phyloP scores from a whole-genome alignment of 2,329 filamentous ascomycete genomes.

The Ophiosphaerella herpotricha region DNA sequence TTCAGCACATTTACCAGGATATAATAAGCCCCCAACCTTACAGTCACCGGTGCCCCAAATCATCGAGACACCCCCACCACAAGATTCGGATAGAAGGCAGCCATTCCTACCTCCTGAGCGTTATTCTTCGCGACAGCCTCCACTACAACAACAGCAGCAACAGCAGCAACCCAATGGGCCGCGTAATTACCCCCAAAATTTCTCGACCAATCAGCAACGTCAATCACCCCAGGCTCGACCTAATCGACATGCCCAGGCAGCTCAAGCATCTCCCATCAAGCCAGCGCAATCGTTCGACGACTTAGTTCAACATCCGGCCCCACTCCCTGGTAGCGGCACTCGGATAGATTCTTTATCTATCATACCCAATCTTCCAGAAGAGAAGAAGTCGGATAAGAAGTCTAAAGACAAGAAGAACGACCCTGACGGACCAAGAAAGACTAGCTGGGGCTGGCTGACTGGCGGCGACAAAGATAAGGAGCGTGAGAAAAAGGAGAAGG shows the following conservation, averaged over 20 bases:
- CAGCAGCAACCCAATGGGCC: slow-evolving; percentile 22
- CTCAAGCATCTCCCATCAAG: slow-evolving; percentile 45
- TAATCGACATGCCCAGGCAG: slow-evolving; percentile 38
- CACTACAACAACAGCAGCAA: slow-evolving; percentile 21
- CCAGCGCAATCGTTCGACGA: slow-evolving; percentile 63
- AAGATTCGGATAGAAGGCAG: slow-evolving; percentile 39
- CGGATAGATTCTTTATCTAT: slow-evolving; percentile 79
- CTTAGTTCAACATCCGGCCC: slow-evolving; percentile 67
- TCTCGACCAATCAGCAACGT: slow-evolving; percentile 23
- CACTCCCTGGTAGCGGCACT: slow-evolving; percentile 67
- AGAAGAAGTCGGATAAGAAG: slow-evolving; percentile 75
- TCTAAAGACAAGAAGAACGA: slow-evolving; percentile 72
- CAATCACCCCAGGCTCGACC: slow-evolving; percentile 25
- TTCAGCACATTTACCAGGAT: slow-evolving; percentile 57
- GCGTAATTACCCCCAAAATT: slow-evolving; percentile 15
- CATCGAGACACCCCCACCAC: slow-evolving; percentile 63
- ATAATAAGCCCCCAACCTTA: slow-evolving; percentile 34
- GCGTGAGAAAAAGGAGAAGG: slow-evolving; percentile 57
- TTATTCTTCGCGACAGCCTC: slow-evolving; percentile 53
- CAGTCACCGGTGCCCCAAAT: slow-evolving; percentile 58
- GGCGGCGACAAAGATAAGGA: slow-evolving; percentile 73
- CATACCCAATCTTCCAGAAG: slow-evolving; percentile 73
- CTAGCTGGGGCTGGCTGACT: slow-evolving; percentile 79
- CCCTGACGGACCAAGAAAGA: slow-evolving; percentile 70
- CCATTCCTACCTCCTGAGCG: slow-evolving; percentile 55